These are phyloP conservation scores for Collybiopsis confluens DNA, from an alignment of 768 basidiomycete genomes.

Conservation along the genomic window DNA sequence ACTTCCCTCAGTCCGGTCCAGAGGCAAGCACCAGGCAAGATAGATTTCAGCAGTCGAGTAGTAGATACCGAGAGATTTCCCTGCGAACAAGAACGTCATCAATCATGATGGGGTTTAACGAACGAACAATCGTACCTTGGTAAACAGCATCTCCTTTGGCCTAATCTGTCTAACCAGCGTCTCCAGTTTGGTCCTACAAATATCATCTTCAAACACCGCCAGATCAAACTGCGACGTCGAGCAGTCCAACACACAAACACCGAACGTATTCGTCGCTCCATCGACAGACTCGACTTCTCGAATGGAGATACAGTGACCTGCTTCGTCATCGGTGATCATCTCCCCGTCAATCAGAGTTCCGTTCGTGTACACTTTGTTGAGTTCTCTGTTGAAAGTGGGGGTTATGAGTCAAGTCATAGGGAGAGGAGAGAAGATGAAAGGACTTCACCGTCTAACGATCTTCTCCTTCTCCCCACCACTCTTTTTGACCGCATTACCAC, in stretches of 20 bases:
- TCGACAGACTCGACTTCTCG: conserved; percentile 55
- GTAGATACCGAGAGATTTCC: conserved; percentile 85
- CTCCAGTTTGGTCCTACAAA: conserved; percentile 88
- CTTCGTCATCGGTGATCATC: conserved; percentile 87
- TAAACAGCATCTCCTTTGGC: conserved; percentile 87
- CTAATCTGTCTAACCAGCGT: conserved; percentile 88
- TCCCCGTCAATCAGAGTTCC: conserved; percentile 92
- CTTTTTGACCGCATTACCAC: conserved; percentile 50
- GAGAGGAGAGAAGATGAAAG: not conserved
- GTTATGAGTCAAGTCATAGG: not conserved
- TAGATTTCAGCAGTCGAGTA: conserved; percentile 72
- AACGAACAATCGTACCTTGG: conserved; percentile 53
- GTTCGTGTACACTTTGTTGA: conserved; percentile 94
- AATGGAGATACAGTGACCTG: conserved; percentile 91
- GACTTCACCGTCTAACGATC: conserved; percentile 74
- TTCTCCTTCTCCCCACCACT: conserved; percentile 72
- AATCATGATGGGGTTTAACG: not conserved
- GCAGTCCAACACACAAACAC: conserved; percentile 89
- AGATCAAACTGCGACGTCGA: conserved; percentile 94
- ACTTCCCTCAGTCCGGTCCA: conserved; percentile 84
- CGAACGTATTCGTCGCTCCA: conserved; percentile 57
- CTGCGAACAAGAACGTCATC: conserved; percentile 32
- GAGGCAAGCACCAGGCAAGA: conserved; percentile 75
- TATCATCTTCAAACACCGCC: conserved; percentile 86
- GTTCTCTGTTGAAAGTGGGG: conserved; percentile 47